These are phyloP conservation scores for Pleomassaria siparia DNA, from an alignment of 2,329 filamentous ascomycete species.

Conservation along the genomic window DNA sequence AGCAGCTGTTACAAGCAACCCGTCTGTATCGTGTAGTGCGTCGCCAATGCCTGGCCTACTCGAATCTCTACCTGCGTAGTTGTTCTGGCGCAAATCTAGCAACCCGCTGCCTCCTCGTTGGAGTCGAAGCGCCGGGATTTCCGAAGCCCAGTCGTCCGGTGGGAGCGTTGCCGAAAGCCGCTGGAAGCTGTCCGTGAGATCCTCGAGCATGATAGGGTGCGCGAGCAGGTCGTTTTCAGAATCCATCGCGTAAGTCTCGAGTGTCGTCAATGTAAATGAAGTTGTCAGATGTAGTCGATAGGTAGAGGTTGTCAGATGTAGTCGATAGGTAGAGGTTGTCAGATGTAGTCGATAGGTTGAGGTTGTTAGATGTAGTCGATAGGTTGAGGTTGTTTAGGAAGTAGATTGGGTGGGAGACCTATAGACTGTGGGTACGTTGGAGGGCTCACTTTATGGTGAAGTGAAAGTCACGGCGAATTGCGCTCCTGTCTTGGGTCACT, in stretches of 20 bases:
- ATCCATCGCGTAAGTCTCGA: neutral
- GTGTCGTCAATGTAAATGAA: neutral
- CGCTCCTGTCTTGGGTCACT: neutral
- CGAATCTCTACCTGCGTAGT: neutral
- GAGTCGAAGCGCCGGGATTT: neutral
- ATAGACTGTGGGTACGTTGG: too few relatives aligned
- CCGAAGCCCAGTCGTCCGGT: constrained; percentile 17
- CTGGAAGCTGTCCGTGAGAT: constrained; percentile 13
- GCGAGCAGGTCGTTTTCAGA: neutral
- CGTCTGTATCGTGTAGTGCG: neutral
- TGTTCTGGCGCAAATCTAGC: constrained; percentile 5
- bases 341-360: too few relatives aligned
- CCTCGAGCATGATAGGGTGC: constrained; percentile 19
- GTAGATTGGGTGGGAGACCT: too few relatives aligned
- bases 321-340: too few relatives aligned
- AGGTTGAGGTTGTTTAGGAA: too few relatives aligned
- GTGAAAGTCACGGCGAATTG: neutral
- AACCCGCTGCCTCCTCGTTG: constrained; percentile 12
- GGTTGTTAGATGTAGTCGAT: too few relatives aligned
- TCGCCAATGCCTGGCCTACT: neutral
- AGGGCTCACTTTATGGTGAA: too few relatives aligned
- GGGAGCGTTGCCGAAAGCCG: constrained; percentile 16
- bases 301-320: neutral
- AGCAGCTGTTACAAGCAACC: neutral
- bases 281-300: neutral